Percentiles rank a stretch among this genome's conserved stretches.
Evolutionary conservation across 192 early-diverging fungal species (phyloP).

Genomic region (Irineochytrium annulatum): DNA sequence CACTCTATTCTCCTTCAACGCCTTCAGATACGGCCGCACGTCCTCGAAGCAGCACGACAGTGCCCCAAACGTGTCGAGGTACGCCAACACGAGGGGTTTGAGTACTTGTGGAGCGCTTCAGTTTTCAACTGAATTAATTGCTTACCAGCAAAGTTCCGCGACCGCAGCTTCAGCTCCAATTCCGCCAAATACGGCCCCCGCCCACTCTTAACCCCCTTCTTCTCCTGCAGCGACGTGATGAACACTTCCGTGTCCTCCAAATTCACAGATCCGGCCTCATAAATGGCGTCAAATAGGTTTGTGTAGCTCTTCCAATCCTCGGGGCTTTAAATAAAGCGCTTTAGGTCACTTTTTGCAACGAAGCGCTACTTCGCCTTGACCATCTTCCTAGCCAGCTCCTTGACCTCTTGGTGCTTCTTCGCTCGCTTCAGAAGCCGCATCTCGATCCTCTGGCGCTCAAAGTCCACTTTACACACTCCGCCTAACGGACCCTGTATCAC

Average conservation of each 20-base stretch:
- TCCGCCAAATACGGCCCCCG: slow-evolving; percentile 72
- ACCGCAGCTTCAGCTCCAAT: slow-evolving; percentile 48
- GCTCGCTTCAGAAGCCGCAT: slow-evolving; percentile 32
- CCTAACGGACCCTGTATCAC: slow-evolving; percentile 61
- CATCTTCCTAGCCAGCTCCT: slow-evolving; percentile 24
- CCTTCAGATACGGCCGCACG: slow-evolving; percentile 51
- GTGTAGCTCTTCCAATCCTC: slow-evolving; percentile 73
- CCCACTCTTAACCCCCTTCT: no score
- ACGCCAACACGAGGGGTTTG: slow-evolving; percentile 41
- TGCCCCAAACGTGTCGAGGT: slow-evolving; percentile 60
- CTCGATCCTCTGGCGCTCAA: slow-evolving; percentile 51
- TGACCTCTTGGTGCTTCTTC: slow-evolving; percentile 3
- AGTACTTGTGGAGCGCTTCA: no score
- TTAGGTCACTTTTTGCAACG: slow-evolving; percentile 10
- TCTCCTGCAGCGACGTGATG: no score
- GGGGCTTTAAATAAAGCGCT: slow-evolving; percentile 37
- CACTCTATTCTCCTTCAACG: no score
- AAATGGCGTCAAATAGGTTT: slow-evolving; percentile 57
- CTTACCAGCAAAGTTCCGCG: slow-evolving; percentile 11
- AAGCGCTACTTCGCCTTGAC: slow-evolving; percentile 9
- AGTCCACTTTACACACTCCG: slow-evolving; percentile 64
- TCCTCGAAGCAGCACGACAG: slow-evolving; percentile 75
- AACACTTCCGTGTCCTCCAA: no score
- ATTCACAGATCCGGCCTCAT: slow-evolving; percentile 31
- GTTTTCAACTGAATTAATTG: no score